Base-by-base conservation (phyloP, 306 rosid genomes). In the Dalbergia oliveri region DNA sequence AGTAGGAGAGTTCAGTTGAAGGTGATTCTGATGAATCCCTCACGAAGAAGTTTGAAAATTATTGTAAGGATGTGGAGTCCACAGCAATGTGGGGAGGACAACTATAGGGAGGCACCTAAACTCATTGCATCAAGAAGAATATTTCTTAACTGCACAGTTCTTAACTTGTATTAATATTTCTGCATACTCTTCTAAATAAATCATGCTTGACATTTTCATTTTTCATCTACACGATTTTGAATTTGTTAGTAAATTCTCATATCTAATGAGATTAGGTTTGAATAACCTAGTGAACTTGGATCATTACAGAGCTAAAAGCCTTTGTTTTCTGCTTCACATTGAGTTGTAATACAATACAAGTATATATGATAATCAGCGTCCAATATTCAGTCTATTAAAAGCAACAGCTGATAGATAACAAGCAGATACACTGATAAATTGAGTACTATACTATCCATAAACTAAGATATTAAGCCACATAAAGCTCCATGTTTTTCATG, bases 21-120 rank as follows among this genome's bases (percentile, higher is more conserved):
- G 89, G 53, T 9, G 88, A 79, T 73, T 88, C 92, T n/a, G 86
- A 87, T 54, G 87, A 66, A 76, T 87, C 89, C 15, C 86, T 54
- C 11, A 67, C 88, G 26, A 82, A 82, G 62, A 89, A 89, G 81
- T 95, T 95, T 35, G 97, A 95, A 84, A 81, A 78, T 64, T 90
- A 93, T 86, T 93, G 98, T 79, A 91, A 89, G 79, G 96, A 91
- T 73, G 96, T 93, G 53, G 96, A 93, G 75, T 86, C 94, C 34
- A 90, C 99, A 0, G 96, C 97, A 13, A 82, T 85, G 13, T 95
- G 99, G 98, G 99, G 98, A 23, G 99, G 98, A 65, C 98, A 96
- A 69, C 85, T 96, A 37, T 98, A 96, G 94, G 94, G 91, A 8
- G 97, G 93, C 18, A 97, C 99, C 67, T 84, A 93, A 75, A 90